These are phyloP conservation scores for Luffa acutangula DNA, from an alignment of 306 rosid species.

Conservation along the genomic window DNA sequence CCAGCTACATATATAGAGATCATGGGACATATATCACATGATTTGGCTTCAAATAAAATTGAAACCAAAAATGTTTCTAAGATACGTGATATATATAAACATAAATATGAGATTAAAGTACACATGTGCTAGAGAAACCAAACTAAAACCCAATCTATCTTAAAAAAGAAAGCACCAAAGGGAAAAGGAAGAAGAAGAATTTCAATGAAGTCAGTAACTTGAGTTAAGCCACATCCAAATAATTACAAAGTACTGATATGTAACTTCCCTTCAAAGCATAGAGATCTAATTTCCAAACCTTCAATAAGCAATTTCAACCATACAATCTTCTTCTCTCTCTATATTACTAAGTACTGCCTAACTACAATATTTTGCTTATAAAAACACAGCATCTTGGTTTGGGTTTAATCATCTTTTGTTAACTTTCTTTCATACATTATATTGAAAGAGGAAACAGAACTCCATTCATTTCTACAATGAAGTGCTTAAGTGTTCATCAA, in stretches of 20 bases:
- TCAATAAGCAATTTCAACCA: background rate
- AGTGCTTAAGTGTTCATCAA: constrained; percentile 18
- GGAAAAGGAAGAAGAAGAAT: background rate
- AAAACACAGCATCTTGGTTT: background rate
- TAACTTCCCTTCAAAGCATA: background rate
- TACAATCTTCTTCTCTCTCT: background rate
- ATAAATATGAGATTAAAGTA: background rate
- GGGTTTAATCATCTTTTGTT: background rate
- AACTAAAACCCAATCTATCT: background rate
- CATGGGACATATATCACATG: too few relatives aligned
- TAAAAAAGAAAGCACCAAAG: background rate
- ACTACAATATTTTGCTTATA: background rate
- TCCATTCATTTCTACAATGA: background rate
- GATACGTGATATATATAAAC: background rate
- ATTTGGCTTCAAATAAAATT: too few relatives aligned
- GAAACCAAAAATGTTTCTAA: too few relatives aligned
- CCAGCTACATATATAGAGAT: too few relatives aligned
- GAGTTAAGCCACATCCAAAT: background rate
- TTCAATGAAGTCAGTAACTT: background rate
- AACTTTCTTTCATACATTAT: background rate
- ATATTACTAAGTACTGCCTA: background rate
- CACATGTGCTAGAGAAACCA: background rate
- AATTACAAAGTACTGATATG: background rate
- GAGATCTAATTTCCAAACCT: background rate
- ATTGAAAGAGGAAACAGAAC: background rate